A percentile compares a stretch with the other conserved stretches of the same genome.
Evolutionary conservation across 371 early-diverging fungal species (phyloP).

Genomic region (Mortierella polycephala): DNA sequence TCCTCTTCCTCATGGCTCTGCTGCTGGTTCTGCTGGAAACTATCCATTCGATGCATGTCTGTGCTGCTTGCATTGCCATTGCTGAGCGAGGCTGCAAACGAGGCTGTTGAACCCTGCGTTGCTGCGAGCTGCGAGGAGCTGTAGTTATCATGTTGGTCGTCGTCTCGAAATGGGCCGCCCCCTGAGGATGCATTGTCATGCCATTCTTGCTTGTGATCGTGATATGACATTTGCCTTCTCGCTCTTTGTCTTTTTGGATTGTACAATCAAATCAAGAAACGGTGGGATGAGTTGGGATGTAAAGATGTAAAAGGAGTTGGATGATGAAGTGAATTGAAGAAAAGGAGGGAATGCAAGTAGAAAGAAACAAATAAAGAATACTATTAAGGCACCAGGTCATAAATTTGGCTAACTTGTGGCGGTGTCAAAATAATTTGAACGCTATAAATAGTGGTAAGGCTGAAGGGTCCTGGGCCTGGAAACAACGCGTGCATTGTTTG

Average conservation of each 20-base stretch:
- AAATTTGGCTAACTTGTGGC: no score
- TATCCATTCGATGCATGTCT: neutral
- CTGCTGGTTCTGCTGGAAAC: slow-evolving; percentile 2
- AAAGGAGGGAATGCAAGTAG: neutral
- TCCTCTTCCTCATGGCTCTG: slow-evolving; percentile 25
- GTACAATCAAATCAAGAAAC: no score
- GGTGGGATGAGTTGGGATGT: no score
- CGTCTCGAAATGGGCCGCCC: neutral
- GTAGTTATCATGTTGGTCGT: neutral
- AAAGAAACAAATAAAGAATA: neutral
- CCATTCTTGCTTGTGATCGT: slow-evolving; percentile 19
- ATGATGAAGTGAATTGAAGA: neutral
- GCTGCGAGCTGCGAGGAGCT: neutral
- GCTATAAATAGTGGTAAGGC: neutral
- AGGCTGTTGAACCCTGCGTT: neutral
- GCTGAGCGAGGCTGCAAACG: neutral
- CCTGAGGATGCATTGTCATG: slow-evolving; percentile 1
- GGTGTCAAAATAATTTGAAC: neutral
- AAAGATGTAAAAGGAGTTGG: neutral
- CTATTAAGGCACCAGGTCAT: no score
- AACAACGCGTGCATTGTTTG: neutral
- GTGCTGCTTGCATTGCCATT: neutral
- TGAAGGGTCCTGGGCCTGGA: neutral
- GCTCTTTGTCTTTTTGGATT: no score
- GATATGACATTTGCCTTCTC: slow-evolving; percentile 7